Evolutionary conservation across 257 asterid genomes (phyloP).

Genomic region (Datura wrightii): DNA sequence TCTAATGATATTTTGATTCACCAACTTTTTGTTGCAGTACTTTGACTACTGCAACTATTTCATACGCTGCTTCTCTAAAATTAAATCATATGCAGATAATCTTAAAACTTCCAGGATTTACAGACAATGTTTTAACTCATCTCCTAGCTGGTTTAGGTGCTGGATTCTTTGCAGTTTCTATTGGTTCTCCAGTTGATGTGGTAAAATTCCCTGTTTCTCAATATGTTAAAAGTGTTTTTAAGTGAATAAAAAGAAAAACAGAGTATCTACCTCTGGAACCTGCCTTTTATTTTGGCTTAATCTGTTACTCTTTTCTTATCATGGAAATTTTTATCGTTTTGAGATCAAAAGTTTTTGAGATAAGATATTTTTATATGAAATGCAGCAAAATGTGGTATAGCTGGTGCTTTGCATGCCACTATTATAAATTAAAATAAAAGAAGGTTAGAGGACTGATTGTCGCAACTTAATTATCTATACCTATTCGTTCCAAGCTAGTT

Average conservation of each 20-base stretch:
- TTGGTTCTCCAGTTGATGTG: slow-evolving; percentile 97
- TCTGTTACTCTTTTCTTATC: not conserved
- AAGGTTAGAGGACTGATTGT: not conserved
- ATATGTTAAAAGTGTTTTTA: not conserved
- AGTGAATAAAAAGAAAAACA: not conserved
- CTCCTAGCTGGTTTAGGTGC: slow-evolving; percentile 93
- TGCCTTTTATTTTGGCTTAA: not conserved
- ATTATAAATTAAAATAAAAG: not conserved
- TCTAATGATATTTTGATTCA: not conserved
- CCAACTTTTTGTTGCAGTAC: slow-evolving; percentile 20
- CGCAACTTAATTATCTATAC: not conserved
- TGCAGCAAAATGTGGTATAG: not conserved
- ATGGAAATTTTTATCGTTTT: not conserved
- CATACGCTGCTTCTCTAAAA: slow-evolving; percentile 3
- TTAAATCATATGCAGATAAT: slow-evolving; percentile 58
- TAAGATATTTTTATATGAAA: not conserved
- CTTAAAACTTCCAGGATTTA: slow-evolving; percentile 76
- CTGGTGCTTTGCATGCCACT: not conserved
- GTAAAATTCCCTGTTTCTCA: slow-evolving; percentile 45
- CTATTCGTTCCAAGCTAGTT: not conserved
- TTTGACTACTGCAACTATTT: not conserved
- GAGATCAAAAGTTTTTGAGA: not conserved
- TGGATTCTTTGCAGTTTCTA: slow-evolving; percentile 92
- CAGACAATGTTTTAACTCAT: slow-evolving; percentile 77
- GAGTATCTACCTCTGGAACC: not conserved